phyloP scores from a whole-genome alignment of 208 protist species.

The Lotmaria passim region DNA sequence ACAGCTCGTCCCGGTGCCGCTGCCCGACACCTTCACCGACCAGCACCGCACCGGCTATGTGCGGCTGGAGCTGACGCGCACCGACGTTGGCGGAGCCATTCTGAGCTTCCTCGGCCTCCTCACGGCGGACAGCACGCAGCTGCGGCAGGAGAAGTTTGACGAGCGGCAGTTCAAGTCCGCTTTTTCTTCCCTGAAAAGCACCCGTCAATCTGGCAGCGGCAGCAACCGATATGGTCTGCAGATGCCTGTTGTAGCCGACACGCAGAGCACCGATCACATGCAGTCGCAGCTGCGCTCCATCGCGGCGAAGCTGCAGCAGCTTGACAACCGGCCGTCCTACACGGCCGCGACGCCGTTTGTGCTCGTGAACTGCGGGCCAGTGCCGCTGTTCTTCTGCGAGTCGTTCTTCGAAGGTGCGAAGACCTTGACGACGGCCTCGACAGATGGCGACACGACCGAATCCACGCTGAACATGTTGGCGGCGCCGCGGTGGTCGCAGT shows the following conservation, averaged over 20 bases:
- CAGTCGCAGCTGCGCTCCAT: conserved; percentile 28
- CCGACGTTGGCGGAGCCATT: conserved; percentile 26
- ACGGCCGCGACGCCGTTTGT: conserved; percentile 30
- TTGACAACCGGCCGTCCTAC: not conserved
- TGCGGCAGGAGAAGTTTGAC: conserved; percentile 57
- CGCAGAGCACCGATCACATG: conserved; percentile 36
- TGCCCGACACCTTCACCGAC: conserved; percentile 44
- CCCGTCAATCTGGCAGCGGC: not conserved
- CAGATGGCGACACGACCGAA: not conserved
- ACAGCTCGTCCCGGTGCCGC: conserved; percentile 25
- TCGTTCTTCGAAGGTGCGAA: conserved; percentile 14
- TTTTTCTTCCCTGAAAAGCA: conserved; percentile 13
- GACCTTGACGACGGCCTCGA: not conserved
- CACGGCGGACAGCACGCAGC: conserved; percentile 34
- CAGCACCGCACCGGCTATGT: conserved; percentile 39
- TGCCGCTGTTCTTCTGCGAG: conserved; percentile 49
- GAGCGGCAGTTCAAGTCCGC: conserved; percentile 40
- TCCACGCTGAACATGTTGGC: not conserved
- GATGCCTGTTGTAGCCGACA: conserved; percentile 30
- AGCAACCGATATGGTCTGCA: conserved; percentile 1
- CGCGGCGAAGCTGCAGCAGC: conserved; percentile 21
- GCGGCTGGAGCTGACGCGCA: conserved; percentile 37
- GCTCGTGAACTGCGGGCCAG: conserved; percentile 50
- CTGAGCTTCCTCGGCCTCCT: conserved; percentile 48
- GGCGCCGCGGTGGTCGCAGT: conserved; percentile 40